Evolutionary conservation across 2,329 filamentous ascomycete species (phyloP).

Genomic region (Hypocreales sp.): DNA sequence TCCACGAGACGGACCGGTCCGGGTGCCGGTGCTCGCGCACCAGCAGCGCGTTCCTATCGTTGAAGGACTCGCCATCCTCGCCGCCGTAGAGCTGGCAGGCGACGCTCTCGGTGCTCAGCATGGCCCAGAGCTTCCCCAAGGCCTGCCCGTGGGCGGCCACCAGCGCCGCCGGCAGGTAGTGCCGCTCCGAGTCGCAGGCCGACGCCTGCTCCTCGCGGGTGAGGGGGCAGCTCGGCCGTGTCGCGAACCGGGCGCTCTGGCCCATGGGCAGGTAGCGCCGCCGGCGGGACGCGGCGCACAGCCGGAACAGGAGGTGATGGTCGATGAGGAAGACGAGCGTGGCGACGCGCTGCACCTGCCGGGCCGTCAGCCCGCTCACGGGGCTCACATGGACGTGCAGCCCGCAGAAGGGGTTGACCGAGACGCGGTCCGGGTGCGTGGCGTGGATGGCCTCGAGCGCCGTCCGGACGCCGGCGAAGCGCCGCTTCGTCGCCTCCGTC

Average conservation of each 20-base stretch:
- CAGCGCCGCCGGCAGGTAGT: background rate
- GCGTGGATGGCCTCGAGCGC: slow-evolving; percentile 2
- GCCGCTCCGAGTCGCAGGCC: background rate
- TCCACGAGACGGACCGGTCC: slow-evolving; percentile 1
- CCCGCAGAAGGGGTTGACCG: slow-evolving; percentile 3
- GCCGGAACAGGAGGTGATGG: slow-evolving; percentile 4
- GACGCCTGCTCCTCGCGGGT: background rate
- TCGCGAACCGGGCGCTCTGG: background rate
- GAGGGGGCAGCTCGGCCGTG: no score
- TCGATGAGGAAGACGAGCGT: slow-evolving; percentile 40
- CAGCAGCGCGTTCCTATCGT: background rate
- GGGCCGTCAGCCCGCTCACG: slow-evolving; percentile 26
- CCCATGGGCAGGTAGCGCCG: background rate
- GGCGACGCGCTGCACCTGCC: slow-evolving; percentile 66
- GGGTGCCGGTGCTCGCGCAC: background rate
- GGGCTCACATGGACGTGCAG: slow-evolving; percentile 6
- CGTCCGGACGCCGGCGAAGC: slow-evolving; percentile 3
- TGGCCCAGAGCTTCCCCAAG: background rate
- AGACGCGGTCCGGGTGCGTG: no score
- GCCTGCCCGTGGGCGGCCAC: background rate
- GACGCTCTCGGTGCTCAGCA: background rate
- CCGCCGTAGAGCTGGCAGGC: background rate
- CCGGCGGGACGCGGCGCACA: slow-evolving; percentile 1
- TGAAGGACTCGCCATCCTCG: no score
- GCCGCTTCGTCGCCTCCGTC: slow-evolving; percentile 2